These are phyloP conservation scores for Zymoseptoria passerinii DNA, from an alignment of 2,329 filamentous ascomycete species.

Conservation along the genomic window DNA sequence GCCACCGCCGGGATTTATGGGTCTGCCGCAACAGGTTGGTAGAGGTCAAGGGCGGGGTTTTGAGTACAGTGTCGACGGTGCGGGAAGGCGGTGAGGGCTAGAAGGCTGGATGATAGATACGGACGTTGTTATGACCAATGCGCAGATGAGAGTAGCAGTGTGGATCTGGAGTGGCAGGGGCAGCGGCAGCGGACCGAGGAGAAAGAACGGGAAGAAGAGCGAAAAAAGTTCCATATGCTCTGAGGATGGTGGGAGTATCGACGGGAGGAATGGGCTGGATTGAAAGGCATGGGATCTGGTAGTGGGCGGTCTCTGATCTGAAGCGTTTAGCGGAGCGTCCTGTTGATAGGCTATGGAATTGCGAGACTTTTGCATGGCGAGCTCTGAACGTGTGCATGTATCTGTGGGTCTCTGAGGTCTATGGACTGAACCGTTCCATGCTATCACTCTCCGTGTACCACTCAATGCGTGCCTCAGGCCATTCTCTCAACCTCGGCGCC, in stretches of 20 bases:
- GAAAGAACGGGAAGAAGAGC: not conserved
- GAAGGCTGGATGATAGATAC: not conserved
- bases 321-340: not conserved
- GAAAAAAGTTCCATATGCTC: not conserved
- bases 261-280: no score
- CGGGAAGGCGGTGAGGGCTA: not conserved
- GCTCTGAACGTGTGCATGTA: no score
- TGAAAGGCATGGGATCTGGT: no score
- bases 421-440: no score
- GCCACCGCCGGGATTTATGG: slow-evolving; percentile 5
- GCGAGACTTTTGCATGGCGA: not conserved
- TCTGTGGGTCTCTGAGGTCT: no score
- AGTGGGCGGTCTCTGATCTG: not conserved
- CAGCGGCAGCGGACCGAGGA: not conserved
- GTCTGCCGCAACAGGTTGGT: not conserved
- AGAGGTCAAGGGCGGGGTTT: not conserved
- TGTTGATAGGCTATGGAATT: not conserved
- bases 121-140: not conserved
- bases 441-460: no score
- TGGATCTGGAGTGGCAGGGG: not conserved
- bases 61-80: not conserved
- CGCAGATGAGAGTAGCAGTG: not conserved
- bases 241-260: not conserved
- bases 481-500: no score
- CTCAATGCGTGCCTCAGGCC: no score